Base-by-base conservation (phyloP, 176 grass and related monocot species). In the Lolium perenne region DNA sequence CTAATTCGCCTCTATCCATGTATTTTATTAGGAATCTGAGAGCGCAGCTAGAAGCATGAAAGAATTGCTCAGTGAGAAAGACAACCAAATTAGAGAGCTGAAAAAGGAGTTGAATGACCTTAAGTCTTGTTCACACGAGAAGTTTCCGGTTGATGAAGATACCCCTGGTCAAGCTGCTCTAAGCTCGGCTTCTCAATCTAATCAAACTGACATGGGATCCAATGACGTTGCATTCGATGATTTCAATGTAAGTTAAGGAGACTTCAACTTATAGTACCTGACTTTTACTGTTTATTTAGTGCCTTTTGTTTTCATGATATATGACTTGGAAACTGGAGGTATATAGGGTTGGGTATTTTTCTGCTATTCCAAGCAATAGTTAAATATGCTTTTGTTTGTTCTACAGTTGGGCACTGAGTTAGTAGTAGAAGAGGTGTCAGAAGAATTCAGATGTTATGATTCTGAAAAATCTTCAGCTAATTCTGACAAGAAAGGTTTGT, bases 21-120 rank as follows among this genome's bases (percentile, higher is more conserved):
- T 83, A 45, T 76, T 86, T 60, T 46, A 18, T 32, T 77, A 94
- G 93, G 93, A 88, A 32, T 94, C 90, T 12, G 87, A 94, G 79
- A 86, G 76, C 55, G 85, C 79, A 59, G 66, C 20, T 79, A 55
- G 80, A 80, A 86, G 38, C 65, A 66, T 89, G 60, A 90, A 53
- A 58, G 62, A 92, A 83, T 69, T 65, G 17, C 23, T 90, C 59
- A 83, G 57, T 85, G 80, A 73, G 65, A 81, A 92, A 64, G 78
- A 83, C 18, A 62, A 22, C 0, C 26, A 91, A 81, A 53, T 89
- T 17, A 78, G 79, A 72, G 58, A 85, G 70, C 79, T 94, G 49
- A 81, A 87, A 66, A 91, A 87, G 66, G 58, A 87, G 54, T 59
- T 87, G 40, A 80, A 89, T 78, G 41, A 49, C 18, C 22, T 92